Evolutionary conservation across 139 green algal genomes (phyloP).

Genomic region (Chlamydomonas sp.): DNA sequence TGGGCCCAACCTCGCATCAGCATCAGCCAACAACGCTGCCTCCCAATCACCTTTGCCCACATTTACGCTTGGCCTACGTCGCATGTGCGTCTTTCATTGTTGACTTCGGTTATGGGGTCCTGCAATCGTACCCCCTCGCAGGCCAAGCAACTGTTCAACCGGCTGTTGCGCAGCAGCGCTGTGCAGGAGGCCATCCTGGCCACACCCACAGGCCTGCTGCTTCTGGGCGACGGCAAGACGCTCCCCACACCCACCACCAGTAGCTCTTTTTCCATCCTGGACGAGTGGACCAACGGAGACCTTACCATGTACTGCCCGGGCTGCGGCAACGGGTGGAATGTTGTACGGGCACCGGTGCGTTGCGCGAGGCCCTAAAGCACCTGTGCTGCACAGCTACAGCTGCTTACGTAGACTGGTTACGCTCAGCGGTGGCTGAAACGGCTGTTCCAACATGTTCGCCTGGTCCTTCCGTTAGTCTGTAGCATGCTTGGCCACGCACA

Average conservation of each 20-base stretch:
- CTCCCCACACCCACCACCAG: not conserved
- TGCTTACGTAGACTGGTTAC: not conserved
- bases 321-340: not conserved
- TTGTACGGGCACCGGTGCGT: too few species aligned
- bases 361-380: too few species aligned
- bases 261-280: slow-evolving; percentile 6
- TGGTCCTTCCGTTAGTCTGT: too few species aligned
- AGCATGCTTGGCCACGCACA: too few species aligned
- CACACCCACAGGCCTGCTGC: not conserved
- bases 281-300: slow-evolving; percentile 4
- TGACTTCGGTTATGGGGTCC: too few species aligned
- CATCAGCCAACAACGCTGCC: too few species aligned
- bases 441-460: too few species aligned
- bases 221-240: not conserved
- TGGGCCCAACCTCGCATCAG: too few species aligned
- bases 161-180: not conserved
- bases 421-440: too few species aligned
- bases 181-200: slow-evolving; percentile 6
- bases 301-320: not conserved
- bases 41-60: too few species aligned
- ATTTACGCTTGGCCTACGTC: too few species aligned
- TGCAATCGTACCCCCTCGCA: not conserved
- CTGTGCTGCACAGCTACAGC: not conserved
- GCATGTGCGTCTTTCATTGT: too few species aligned
- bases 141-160: slow-evolving; percentile 5